Evolutionary conservation across 1,284 basidiomycete genomes (phyloP).

Genomic region (Malassezia yamatoensis): DNA sequence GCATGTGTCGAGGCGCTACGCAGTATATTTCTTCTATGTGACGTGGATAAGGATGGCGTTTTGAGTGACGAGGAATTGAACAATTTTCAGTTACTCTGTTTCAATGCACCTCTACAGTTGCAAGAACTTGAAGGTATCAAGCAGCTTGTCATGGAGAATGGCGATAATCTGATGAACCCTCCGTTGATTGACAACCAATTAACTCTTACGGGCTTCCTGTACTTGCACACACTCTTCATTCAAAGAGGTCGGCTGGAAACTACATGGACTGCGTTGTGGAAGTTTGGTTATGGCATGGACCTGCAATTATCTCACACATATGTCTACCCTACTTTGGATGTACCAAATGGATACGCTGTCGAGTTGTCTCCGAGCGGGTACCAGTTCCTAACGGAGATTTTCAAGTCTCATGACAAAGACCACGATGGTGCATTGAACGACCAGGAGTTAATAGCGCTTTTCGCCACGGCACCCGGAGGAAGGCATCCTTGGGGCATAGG

Average conservation of each 20-base stretch:
- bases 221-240: constrained; percentile 92
- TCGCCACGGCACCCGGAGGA: constrained; percentile 73
- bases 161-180: constrained; percentile 23
- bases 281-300: constrained; percentile 93
- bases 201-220: constrained; percentile 85
- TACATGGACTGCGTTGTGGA: constrained; percentile 90
- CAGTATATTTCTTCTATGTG: constrained; percentile 92
- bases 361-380: constrained; percentile 87
- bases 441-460: constrained; percentile 75
- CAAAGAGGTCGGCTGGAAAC: constrained; percentile 92
- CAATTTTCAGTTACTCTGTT: constrained; percentile 94
- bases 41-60: constrained; percentile 84
- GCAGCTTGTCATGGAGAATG: constrained; percentile 36
- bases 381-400: constrained; percentile 93
- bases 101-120: constrained; percentile 78
- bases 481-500: constrained; percentile 39
- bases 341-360: constrained; percentile 83
- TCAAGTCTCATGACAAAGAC: constrained; percentile 94
- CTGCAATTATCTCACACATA: constrained; percentile 56
- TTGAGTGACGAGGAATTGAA: constrained; percentile 84
- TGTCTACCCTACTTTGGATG: constrained; percentile 62
- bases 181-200: constrained; percentile 55
- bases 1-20: constrained; percentile 77
- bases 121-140: constrained; percentile 68
- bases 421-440: constrained; percentile 83